Percentiles rank a stretch among this genome's conserved stretches.
phyloP scores from a whole-genome alignment of 2,329 filamentous ascomycete species.

The Sporothrix schenckii region DNA sequence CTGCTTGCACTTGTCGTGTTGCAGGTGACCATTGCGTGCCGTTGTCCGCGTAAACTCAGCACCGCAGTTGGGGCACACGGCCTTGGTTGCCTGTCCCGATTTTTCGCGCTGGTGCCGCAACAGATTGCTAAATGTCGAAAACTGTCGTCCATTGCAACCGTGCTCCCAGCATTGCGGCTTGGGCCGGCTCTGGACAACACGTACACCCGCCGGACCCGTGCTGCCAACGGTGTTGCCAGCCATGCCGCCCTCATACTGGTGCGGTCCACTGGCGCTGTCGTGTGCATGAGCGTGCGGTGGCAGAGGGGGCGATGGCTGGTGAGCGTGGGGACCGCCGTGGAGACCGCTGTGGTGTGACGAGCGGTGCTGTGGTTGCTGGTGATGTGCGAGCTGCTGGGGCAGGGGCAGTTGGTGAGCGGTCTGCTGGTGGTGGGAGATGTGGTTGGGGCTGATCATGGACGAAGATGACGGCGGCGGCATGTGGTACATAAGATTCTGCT shows the following conservation, averaged over 20 bases:
- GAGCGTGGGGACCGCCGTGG: slow-evolving; percentile 16
- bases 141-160: slow-evolving; percentile 92
- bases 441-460: slow-evolving; percentile 27
- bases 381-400: slow-evolving; percentile 33
- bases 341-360: slow-evolving; percentile 20
- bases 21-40: slow-evolving; percentile 81
- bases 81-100: slow-evolving; percentile 86
- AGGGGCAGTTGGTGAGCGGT: slow-evolving; percentile 27
- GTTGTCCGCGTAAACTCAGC: slow-evolving; percentile 90
- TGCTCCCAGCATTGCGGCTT: slow-evolving; percentile 98
- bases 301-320: slow-evolving; percentile 15
- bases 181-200: slow-evolving; percentile 75
- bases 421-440: slow-evolving; percentile 29
- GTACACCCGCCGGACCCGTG: slow-evolving; percentile 53
- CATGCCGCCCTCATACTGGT: slow-evolving; percentile 24
- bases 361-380: slow-evolving; percentile 29
- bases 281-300: slow-evolving; percentile 22
- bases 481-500: slow-evolving; percentile 41
- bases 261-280: slow-evolving; percentile 1
- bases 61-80: slow-evolving; percentile 85
- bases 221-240: slow-evolving; percentile 39
- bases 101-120: slow-evolving; percentile 92
- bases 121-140: slow-evolving; percentile 95
- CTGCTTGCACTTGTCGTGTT: slow-evolving; percentile 91
- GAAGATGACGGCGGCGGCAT: slow-evolving; percentile 36